Conservation (phyloP, 345 rosid genomes). For the Salix purpurea region DNA sequence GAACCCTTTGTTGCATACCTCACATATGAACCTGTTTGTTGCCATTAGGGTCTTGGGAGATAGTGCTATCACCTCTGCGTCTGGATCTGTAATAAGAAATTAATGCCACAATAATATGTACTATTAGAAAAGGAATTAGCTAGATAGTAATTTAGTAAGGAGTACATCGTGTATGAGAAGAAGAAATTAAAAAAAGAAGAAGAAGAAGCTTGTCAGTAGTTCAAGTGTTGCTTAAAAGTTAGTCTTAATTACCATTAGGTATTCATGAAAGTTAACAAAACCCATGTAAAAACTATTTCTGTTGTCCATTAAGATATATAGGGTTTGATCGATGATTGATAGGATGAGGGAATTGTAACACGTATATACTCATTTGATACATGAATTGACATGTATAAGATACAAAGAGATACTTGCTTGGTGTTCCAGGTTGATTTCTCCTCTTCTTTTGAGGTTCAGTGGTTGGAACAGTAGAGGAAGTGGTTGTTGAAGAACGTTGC, state of each 20-base stretch:
- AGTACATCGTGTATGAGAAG: neutral
- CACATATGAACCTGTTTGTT: conserved; percentile 29
- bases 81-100: conserved; percentile 23
- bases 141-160: neutral
- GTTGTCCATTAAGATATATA: neutral
- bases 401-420: conserved; percentile 15
- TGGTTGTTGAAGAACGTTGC: conserved; percentile 9
- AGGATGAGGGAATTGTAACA: neutral
- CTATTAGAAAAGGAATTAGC: neutral
- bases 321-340: neutral
- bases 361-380: neutral
- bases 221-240: neutral
- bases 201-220: neutral
- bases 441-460: conserved; percentile 15
- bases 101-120: neutral
- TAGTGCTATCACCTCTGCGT: conserved; percentile 26
- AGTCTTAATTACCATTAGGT: neutral
- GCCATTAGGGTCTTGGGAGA: conserved; percentile 29
- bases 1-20: conserved; percentile 28
- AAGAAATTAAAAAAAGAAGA: neutral
- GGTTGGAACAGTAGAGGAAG: conserved; percentile 10
- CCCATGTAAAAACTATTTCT: neutral
- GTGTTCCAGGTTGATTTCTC: conserved; percentile 27
- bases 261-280: neutral
- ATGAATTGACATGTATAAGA: neutral